Conservation (phyloP, 2,329 filamentous ascomycete species). For the Colletotrichum coccodes region DNA sequence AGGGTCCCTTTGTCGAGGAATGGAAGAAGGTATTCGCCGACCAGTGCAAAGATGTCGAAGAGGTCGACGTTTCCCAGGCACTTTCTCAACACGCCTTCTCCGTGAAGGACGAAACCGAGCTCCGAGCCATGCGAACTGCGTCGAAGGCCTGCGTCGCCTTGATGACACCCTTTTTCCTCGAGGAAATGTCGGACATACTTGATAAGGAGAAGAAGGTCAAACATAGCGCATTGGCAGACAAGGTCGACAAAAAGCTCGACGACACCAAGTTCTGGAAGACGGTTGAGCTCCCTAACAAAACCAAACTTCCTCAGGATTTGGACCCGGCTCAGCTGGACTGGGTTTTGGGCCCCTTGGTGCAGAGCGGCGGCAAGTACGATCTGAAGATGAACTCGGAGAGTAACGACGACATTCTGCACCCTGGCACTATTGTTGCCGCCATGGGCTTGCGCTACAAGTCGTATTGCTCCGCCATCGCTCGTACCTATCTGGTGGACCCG, state of each 20-base stretch:
- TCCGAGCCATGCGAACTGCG: slow-evolving; percentile 93
- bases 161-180: slow-evolving; percentile 96
- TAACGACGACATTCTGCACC: slow-evolving; percentile 84
- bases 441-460: slow-evolving; percentile 95
- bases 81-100: slow-evolving; percentile 87
- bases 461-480: slow-evolving; percentile 90
- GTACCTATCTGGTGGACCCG: slow-evolving; percentile 96
- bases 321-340: slow-evolving; percentile 92
- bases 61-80: slow-evolving; percentile 85
- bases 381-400: slow-evolving; percentile 82
- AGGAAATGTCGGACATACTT: slow-evolving; percentile 96
- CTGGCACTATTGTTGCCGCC: slow-evolving; percentile 92
- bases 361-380: slow-evolving; percentile 96
- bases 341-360: slow-evolving; percentile 89
- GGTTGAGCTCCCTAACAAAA: slow-evolving; percentile 73
- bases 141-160: slow-evolving; percentile 93
- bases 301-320: slow-evolving; percentile 86
- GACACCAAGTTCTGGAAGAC: slow-evolving; percentile 93
- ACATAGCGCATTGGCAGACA: slow-evolving; percentile 85
- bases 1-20: slow-evolving; percentile 92
- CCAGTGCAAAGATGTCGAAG: slow-evolving; percentile 85
- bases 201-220: slow-evolving; percentile 98
- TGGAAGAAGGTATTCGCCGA: slow-evolving; percentile 88
- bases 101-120: slow-evolving; percentile 93
- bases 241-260: slow-evolving; percentile 91